These are phyloP conservation scores for Begonia fuchsioides DNA, from an alignment of 306 rosid genomes.

Conservation along the genomic window DNA sequence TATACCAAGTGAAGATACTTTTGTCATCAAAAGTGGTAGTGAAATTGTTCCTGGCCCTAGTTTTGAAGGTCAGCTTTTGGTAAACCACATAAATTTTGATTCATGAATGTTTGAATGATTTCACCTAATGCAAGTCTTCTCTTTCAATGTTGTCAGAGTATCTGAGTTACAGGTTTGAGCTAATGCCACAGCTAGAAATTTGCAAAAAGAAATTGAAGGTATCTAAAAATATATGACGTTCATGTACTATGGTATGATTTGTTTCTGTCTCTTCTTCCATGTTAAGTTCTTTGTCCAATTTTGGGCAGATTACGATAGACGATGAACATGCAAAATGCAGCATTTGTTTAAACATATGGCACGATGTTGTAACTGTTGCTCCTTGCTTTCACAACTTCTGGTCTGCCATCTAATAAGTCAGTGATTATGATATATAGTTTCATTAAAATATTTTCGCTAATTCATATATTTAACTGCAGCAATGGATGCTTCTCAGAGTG, in stretches of 20 bases:
- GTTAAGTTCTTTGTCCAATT: conserved; percentile 6
- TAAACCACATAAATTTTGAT: neutral
- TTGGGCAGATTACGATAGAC: conserved; percentile 49
- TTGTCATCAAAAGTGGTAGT: conserved; percentile 52
- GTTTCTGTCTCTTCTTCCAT: neutral
- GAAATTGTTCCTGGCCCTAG: conserved; percentile 52
- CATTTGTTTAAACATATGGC: conserved; percentile 89
- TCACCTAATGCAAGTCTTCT: conserved; percentile 1
- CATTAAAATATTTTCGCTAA: neutral
- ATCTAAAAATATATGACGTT: neutral
- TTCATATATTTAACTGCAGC: conserved; percentile 26
- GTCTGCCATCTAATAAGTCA: conserved; percentile 22
- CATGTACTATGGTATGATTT: neutral
- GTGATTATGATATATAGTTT: conserved; percentile 12
- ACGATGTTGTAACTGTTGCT: conserved; percentile 75
- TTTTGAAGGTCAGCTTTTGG: conserved; percentile 34
- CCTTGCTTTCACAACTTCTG: conserved; percentile 94
- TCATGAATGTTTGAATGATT: neutral
- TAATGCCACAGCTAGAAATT: conserved; percentile 32
- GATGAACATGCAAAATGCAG: conserved; percentile 83
- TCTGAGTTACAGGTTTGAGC: conserved; percentile 44
- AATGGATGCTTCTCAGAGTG: conserved; percentile 97
- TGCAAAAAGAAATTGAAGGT: conserved; percentile 43
- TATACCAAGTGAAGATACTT: conserved; percentile 24
- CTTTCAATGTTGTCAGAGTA: conserved; percentile 29